Base-by-base conservation (phyloP, 2,329 filamentous ascomycete genomes). In the Colletotrichum gigasporum region DNA sequence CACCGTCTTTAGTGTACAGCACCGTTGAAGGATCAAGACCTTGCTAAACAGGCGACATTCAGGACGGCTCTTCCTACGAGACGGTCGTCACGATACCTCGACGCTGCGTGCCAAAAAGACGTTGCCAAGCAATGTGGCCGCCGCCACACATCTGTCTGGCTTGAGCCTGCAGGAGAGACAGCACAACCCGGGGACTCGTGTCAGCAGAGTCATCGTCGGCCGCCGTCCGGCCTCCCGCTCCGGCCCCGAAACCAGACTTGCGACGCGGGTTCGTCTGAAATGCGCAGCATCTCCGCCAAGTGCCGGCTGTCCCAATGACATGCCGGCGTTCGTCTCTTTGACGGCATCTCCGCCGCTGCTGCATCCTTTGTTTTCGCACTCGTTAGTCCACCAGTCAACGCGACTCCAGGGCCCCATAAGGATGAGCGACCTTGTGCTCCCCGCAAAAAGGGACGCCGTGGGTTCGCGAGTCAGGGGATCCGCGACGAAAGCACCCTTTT, bases 401-500 rank as follows among this genome's bases (percentile, higher is more conserved):
- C n/a, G 20, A 28, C 37, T 18, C 6, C 4, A 11, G 53, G 14
- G 22, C 35, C 37, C 34, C 30, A 20, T 26, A 18, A 52, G 30
- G 16, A 45, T 39, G 22, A 12, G 35, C 5, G 12, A 12, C 30
- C 12, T 59, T 30, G 32, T 14, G 10, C 2, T 32, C 61, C 56
- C 54, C 48, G 41, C 41, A 48, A 35, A 42, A 35, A 44, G 26
- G 28, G 39, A 12, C 32, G 26, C 28, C 35, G 48, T 52, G 35
- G 48, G 42, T 51, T 59, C 16, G 22, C 28, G 20, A 54, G 26
- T 53, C 48, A 64, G 48, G 42, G 41, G 41, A 47, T 64, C 56
- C 18, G 18, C 41, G 30, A 20, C n/a, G n/a, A 45, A 35, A 35
- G 37, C 30, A 32, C 61, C 61, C 56, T 26, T 61, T 48, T 12